Evolutionary conservation across 345 rosid genomes (phyloP).

Genomic region (Fremontodendron californicum): DNA sequence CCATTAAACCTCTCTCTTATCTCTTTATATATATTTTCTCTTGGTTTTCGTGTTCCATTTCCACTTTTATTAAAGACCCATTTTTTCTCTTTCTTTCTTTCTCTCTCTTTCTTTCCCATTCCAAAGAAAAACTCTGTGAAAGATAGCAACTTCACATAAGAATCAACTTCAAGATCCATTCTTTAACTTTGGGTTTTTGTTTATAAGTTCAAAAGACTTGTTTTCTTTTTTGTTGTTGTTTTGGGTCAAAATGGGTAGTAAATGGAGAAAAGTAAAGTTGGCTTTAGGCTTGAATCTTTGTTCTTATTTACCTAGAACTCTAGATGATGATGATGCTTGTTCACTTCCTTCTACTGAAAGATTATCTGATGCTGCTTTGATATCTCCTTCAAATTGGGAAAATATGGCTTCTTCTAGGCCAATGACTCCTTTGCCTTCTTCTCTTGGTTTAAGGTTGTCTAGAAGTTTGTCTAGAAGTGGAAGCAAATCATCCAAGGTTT

Average conservation of each 20-base stretch:
- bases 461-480: conserved; percentile 57
- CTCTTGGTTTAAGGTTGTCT: conserved; percentile 61
- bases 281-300: conserved; percentile 73
- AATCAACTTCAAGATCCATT: conserved; percentile 26
- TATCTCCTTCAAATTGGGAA: conserved; percentile 60
- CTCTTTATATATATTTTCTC: conserved; percentile 24
- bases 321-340: conserved; percentile 50
- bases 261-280: conserved; percentile 81
- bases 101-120: conserved; percentile 18
- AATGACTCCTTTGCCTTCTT: conserved; percentile 80
- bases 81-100: background rate
- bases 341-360: conserved; percentile 50
- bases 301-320: conserved; percentile 58
- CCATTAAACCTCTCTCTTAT: conserved; percentile 22
- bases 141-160: conserved; percentile 13
- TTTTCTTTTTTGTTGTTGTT: background rate
- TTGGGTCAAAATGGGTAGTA: conserved; percentile 56
- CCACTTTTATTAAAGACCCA: conserved; percentile 37
- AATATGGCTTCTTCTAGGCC: conserved; percentile 38
- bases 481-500: conserved; percentile 93
- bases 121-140: conserved; percentile 27
- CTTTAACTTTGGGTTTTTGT: conserved; percentile 15
- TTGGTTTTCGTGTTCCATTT: conserved; percentile 43
- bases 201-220: background rate
- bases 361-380: conserved; percentile 73